Evolutionary conservation across 345 rosid species (phyloP).

Genomic region (Psidium guajava): DNA sequence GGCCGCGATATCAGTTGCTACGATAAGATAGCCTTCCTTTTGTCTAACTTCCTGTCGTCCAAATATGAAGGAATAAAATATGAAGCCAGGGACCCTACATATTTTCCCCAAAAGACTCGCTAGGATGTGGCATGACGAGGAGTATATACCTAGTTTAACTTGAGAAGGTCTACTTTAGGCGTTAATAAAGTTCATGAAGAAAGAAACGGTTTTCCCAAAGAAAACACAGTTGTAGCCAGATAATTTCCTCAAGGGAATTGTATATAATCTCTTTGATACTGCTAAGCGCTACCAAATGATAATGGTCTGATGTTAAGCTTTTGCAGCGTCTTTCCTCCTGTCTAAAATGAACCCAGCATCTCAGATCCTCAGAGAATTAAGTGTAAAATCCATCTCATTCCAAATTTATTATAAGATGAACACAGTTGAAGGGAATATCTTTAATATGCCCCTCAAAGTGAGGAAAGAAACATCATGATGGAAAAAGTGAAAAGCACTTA

Average conservation of each 20-base stretch:
- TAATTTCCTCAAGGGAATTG: not conserved
- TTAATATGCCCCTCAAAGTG: not conserved
- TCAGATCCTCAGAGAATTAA: not conserved
- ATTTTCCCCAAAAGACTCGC: not conserved
- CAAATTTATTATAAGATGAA: not conserved
- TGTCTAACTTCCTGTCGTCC: constrained; percentile 54
- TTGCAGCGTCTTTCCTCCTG: not conserved
- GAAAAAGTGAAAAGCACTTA: constrained; percentile 15
- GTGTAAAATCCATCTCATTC: not conserved
- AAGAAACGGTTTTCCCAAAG: not conserved
- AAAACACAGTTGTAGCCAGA: not conserved
- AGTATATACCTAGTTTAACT: not conserved
- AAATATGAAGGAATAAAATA: not conserved
- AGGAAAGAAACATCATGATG: not conserved
- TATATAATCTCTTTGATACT: not conserved
- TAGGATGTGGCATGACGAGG: not conserved
- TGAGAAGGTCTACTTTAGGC: not conserved
- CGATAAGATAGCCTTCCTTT: constrained; percentile 75
- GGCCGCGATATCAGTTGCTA: constrained; percentile 89
- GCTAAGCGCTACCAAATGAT: not conserved
- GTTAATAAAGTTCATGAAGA: not conserved
- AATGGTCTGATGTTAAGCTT: not conserved
- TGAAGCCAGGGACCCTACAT: not conserved
- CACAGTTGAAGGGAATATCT: not conserved
- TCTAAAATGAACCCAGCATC: not conserved